Evolutionary conservation across 1,139 yeast genomes (phyloP), one percentile per base, ranked within the genome.

Genomic region (Saccharomyces hybrid): DNA sequence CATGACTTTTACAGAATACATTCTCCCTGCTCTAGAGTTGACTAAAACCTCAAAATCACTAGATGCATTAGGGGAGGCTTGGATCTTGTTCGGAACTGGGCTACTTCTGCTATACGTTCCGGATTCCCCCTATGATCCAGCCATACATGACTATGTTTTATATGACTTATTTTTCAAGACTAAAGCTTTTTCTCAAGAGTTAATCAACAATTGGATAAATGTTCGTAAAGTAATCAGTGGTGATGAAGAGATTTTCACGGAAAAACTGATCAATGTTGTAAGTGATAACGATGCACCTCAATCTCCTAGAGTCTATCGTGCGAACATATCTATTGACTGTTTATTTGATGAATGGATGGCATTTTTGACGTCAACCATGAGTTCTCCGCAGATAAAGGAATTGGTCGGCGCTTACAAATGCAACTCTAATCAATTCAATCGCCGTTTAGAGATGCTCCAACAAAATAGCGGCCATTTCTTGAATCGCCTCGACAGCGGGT

Each of bases 101-200:
- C 74, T 86, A 54, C 75, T 90, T 42, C 81, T 80, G 54, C 71
- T 88, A 23, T 93, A 82, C 64, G 87, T 88, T 49, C 98, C 99
- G 11, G 82, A 84, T 64, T 76, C 84, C 1, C 85, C 97, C 0
- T 83, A 78, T 62, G 99, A 95, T 70, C 99, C 99, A 2, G 99
- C 99, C 1, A 83, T 90, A 51, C 81, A 80, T 56, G 97, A 91
- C 62, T 89, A 90, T 63, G 85, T 86, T 14, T 56, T 77, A 4
- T 82, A 73, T 62, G 80, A 80, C 51, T 74, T 76, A 49, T 80
- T 73, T 57, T 59, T 56, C 42, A 67, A 63, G 52, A 64, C 64
- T 38, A 67, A 64, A 53, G 54, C 56, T 1, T 51, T 59, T 8
- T 59, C 68, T 6, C 62, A 67, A 30, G 68, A 69, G 6, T 70